These are phyloP conservation scores for Stachybotrys chartarum DNA, from an alignment of 2,329 filamentous ascomycete species.

Conservation along the genomic window DNA sequence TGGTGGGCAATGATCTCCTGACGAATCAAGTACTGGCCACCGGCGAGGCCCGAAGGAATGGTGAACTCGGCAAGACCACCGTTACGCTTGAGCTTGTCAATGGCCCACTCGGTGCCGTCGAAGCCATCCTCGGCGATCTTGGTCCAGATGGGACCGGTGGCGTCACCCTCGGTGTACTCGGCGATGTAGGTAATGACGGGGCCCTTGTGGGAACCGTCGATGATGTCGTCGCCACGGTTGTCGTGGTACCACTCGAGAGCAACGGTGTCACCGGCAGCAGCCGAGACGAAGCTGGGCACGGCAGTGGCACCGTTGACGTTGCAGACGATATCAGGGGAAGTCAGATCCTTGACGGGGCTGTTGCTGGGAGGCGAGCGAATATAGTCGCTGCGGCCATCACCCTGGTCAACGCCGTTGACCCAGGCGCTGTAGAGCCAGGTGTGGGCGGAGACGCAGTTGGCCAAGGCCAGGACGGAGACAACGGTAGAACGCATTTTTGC, in stretches of 20 bases:
- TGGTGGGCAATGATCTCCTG: constrained; percentile 50
- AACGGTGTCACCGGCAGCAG: constrained; percentile 40
- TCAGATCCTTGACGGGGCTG: constrained; percentile 36
- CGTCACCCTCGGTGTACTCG: constrained; percentile 29
- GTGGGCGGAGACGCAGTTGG: constrained; percentile 34
- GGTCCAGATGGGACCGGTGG: constrained; percentile 44
- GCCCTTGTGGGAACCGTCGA: constrained; percentile 44
- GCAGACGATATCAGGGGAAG: constrained; percentile 32
- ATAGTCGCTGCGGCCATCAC: constrained; percentile 31
- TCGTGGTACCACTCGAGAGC: constrained; percentile 45
- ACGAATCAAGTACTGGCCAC: constrained; percentile 46
- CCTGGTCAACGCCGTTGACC: constrained; percentile 38
- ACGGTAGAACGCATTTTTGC: constrained; percentile 24
- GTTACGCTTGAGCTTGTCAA: constrained; percentile 38
- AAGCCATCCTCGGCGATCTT: constrained; percentile 30
- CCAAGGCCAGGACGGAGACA: constrained; percentile 26
- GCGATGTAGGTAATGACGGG: constrained; percentile 48
- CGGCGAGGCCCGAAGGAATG: constrained; percentile 35
- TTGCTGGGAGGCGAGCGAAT: constrained; percentile 38
- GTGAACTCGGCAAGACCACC: constrained; percentile 41
- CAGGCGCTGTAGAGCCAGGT: constrained; percentile 38
- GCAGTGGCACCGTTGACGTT: constrained; percentile 32
- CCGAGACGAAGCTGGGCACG: constrained; percentile 29
- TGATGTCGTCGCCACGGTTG: constrained; percentile 42
- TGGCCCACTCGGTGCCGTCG: constrained; percentile 33